phyloP scores from a whole-genome alignment of 2,329 filamentous ascomycete genomes.

The Trichoderma oligosporum region DNA sequence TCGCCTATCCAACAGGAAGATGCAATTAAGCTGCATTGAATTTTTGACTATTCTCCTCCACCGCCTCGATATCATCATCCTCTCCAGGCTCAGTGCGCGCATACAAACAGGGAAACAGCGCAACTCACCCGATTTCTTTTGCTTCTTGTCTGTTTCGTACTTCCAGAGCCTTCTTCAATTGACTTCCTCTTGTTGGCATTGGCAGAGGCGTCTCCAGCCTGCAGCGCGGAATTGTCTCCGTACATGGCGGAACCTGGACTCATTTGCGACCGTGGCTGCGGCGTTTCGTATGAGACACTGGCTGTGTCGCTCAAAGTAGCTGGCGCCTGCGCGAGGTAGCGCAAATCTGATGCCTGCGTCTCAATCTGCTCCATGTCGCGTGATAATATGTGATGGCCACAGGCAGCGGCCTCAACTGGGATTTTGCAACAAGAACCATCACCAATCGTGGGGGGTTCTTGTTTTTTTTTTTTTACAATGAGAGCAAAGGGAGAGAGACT shows the following conservation, averaged over 20 bases:
- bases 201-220: slow-evolving; percentile 23
- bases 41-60: not conserved
- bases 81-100: not conserved
- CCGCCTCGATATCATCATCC: not conserved
- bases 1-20: not conserved
- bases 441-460: not conserved
- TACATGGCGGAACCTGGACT: slow-evolving; percentile 39
- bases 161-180: slow-evolving; percentile 38
- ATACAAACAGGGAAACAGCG: not conserved
- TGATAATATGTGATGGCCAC: not conserved
- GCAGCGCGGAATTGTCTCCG: slow-evolving; percentile 50
- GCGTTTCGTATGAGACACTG: slow-evolving; percentile 34
- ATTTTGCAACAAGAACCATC: not conserved
- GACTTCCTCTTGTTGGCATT: slow-evolving; percentile 38
- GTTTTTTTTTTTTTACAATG: not conserved
- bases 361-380: slow-evolving; percentile 51
- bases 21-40: too few species aligned
- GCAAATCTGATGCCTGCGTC: slow-evolving; percentile 52
- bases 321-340: slow-evolving; percentile 45
- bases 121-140: slow-evolving; percentile 56
- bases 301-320: slow-evolving; percentile 29
- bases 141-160: slow-evolving; percentile 55
- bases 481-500: not conserved
- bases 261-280: slow-evolving; percentile 31
- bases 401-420: not conserved